Base-by-base conservation (phyloP, 306 rosid genomes). In the Hylodesmum podocarpum region DNA sequence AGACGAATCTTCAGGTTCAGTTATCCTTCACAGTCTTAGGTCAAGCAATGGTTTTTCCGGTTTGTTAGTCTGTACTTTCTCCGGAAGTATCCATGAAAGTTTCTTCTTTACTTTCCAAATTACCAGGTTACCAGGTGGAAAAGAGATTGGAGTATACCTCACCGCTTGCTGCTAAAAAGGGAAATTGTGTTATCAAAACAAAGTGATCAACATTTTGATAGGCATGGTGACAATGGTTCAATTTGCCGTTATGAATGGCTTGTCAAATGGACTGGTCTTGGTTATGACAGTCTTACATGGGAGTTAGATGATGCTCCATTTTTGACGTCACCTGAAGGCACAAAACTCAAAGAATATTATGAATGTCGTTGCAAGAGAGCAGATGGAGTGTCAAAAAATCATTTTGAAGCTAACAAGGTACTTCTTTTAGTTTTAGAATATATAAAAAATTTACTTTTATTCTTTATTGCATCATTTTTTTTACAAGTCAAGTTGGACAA, bases 181-280 rank as follows among this genome's bases (percentile, higher is more conserved):
- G 44, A 39, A 33, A 41, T 80, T 65, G 18, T 72, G 3, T 69
- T 83, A 37, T 34, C 81, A 34, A 74, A 74, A 55, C 65, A 61
- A 71, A 41, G 19, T 75, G 58, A 76, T 31, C 55, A 61, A 37
- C 47, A n/a, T 63, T 73, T 53, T 29, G 33, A 22, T n/a, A 66
- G 75, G 49, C 66, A 61, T 16, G 68, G 43, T 64, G 63, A 51
- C 34, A 73, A 49, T 15, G 74, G 13, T 34, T 62, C 77, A 51
- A 16, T 43, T 76, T 72, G 79, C 64, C 47, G 6, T 46, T 80
- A 55, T 80, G 81, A 84, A 41, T 84, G 87, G 87, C 87, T 84
- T 76, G 82, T 84, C 66, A 84, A 84, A 72, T 80, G 87, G 87
- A 65, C 82, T 7, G 82, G 80, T 76, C 87, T 84, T 72, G 87